Evolutionary conservation across 2,329 filamentous ascomycete genomes (phyloP).

Genomic region (Didymella segeticola): DNA sequence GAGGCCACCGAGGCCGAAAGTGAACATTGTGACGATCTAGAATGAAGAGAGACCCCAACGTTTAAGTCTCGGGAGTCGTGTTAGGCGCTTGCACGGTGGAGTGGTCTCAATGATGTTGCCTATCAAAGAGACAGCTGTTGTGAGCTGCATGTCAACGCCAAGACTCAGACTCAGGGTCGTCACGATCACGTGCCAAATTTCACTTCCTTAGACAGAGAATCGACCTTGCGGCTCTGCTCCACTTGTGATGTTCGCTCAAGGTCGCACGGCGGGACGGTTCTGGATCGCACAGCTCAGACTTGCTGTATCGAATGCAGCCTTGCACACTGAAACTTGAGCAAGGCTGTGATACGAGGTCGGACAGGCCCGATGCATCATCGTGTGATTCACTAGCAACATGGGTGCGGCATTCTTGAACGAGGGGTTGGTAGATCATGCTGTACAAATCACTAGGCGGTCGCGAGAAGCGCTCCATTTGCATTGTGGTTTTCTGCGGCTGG

Average conservation of each 20-base stretch:
- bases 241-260: background rate
- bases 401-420: slow-evolving; percentile 1
- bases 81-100: background rate
- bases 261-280: background rate
- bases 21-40: slow-evolving; percentile 61
- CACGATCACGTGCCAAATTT: slow-evolving; percentile 3
- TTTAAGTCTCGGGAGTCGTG: background rate
- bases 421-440: background rate
- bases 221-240: background rate
- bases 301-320: background rate
- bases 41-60: too few relatives aligned
- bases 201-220: too few relatives aligned
- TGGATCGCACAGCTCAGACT: background rate
- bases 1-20: slow-evolving; percentile 73
- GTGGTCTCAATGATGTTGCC: slow-evolving; percentile 21
- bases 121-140: slow-evolving; percentile 31
- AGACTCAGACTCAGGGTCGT: slow-evolving; percentile 6
- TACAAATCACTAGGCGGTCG: background rate
- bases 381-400: slow-evolving; percentile 9
- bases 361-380: slow-evolving; percentile 16
- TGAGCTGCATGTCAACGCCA: slow-evolving; percentile 8
- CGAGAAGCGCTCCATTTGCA: background rate
- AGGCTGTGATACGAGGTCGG: slow-evolving; percentile 10
- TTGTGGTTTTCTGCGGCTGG: background rate
- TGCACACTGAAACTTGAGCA: background rate